Evolutionary conservation across 2,329 filamentous ascomycete genomes (phyloP).

Genomic region (Podosphaera xanthii): DNA sequence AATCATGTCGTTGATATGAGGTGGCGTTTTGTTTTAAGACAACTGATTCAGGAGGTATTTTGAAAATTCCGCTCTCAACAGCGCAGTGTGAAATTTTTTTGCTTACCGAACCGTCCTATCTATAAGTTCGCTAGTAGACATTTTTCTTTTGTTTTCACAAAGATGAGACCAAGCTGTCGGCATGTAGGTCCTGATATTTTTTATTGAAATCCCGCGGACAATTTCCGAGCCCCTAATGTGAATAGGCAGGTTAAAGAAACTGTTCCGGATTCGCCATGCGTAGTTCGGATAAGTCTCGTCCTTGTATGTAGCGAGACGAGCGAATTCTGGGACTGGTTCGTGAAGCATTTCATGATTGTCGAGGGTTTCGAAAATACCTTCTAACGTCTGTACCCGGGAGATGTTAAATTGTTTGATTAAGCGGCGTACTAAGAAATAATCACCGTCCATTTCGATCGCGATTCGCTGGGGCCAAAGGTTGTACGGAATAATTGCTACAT

Average conservation of each 20-base stretch:
- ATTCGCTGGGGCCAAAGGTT: not conserved
- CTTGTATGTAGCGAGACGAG: not conserved
- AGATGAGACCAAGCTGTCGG: not conserved
- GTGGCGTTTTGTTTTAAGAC: not conserved
- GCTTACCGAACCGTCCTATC: not conserved
- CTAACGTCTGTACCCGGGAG: not conserved
- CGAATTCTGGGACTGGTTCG: not conserved
- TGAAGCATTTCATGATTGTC: not conserved
- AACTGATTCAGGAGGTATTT: not conserved
- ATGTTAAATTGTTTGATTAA: not conserved
- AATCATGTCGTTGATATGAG: not conserved
- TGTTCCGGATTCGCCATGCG: not conserved
- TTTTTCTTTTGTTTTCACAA: not conserved
- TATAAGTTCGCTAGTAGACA: not conserved
- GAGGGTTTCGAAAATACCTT: not conserved
- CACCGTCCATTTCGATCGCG: not conserved
- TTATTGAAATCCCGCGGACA: not conserved
- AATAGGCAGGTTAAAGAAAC: not conserved
- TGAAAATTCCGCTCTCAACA: not conserved
- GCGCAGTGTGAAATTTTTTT: not conserved
- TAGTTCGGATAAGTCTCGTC: not conserved
- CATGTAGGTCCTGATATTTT: not conserved
- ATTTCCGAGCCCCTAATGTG: not conserved
- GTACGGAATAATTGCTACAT: not conserved
- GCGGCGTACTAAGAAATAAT: not conserved